Conservation (phyloP, 2,329 filamentous ascomycete genomes). For the Aspergillus pseudonomiae region DNA sequence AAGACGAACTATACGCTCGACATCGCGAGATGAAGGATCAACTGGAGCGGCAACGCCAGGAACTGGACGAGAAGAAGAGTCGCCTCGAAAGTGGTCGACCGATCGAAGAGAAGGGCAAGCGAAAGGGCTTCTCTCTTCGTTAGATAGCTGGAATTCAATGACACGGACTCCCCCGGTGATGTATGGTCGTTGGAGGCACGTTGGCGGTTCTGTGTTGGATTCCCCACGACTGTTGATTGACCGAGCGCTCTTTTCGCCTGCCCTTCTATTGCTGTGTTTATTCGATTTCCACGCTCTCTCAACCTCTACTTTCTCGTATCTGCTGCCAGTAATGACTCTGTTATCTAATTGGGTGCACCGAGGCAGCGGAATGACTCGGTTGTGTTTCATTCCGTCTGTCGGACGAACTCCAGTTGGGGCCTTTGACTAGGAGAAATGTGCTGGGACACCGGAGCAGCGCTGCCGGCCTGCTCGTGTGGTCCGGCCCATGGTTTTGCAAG, state of each 20-base stretch:
- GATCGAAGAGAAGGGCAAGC: slow-evolving; percentile 96
- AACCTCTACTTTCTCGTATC: slow-evolving; percentile 31
- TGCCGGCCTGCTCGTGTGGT: slow-evolving; percentile 22
- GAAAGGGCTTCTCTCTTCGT: slow-evolving; percentile 98
- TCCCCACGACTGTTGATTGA: slow-evolving; percentile 32
- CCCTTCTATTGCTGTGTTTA: slow-evolving; percentile 31
- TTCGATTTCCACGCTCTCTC: slow-evolving; percentile 34
- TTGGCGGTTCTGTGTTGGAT: slow-evolving; percentile 27
- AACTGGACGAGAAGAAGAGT: slow-evolving; percentile 98
- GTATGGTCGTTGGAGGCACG: slow-evolving; percentile 25
- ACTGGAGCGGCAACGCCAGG: slow-evolving; percentile 88
- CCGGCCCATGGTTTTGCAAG: slow-evolving; percentile 27
- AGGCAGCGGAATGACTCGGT: slow-evolving; percentile 28
- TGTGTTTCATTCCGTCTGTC: slow-evolving; percentile 21
- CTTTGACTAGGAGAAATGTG: slow-evolving; percentile 28
- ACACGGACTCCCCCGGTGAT: slow-evolving; percentile 23
- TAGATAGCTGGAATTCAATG: slow-evolving; percentile 49
- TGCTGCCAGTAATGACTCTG: slow-evolving; percentile 37
- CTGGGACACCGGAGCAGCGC: slow-evolving; percentile 23
- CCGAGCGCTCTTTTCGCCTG: slow-evolving; percentile 30
- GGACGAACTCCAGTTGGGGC: slow-evolving; percentile 26
- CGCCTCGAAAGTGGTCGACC: slow-evolving; percentile 94
- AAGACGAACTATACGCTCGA: slow-evolving; percentile 96
- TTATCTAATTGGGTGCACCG: slow-evolving; percentile 24
- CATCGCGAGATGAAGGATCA: slow-evolving; percentile 99